A percentile compares a stretch with the other conserved stretches of the same genome.
Conservation (phyloP, 768 basidiomycete genomes). For the Amanita muscaria region DNA sequence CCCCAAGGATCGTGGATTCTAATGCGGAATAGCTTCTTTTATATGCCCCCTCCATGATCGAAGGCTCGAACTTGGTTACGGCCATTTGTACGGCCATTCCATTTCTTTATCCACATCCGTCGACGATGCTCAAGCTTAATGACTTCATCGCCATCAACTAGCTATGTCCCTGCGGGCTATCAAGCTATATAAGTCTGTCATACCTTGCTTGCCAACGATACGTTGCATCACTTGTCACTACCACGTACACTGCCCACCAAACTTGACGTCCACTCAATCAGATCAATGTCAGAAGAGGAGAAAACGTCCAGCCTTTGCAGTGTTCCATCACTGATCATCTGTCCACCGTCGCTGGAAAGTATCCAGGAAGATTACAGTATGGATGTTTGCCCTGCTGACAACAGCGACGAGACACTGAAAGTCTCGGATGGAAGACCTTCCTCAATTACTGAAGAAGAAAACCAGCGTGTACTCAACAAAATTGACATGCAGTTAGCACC, state of each 20-base stretch:
- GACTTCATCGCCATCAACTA: too few relatives aligned
- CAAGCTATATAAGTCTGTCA: not conserved
- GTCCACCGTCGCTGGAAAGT: not conserved
- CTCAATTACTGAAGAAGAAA: slow-evolving; percentile 18
- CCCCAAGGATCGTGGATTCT: too few relatives aligned
- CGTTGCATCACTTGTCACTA: too few relatives aligned
- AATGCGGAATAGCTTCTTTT: not conserved
- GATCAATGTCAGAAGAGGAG: too few relatives aligned
- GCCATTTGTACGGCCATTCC: not conserved
- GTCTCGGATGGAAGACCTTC: slow-evolving; percentile 2
- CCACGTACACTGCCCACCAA: too few relatives aligned
- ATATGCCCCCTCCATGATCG: not conserved
- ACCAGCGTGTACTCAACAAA: slow-evolving; percentile 17
- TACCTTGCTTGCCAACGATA: not conserved
- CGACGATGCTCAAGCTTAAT: too few relatives aligned
- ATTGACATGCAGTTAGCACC: slow-evolving; percentile 21
- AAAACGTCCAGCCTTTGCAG: too few relatives aligned
- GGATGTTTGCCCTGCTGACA: slow-evolving; percentile 9
- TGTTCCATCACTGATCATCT: too few relatives aligned
- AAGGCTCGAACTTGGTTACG: too few relatives aligned
- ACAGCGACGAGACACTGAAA: slow-evolving; percentile 13
- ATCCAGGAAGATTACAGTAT: not conserved
- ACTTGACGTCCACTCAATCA: too few relatives aligned
- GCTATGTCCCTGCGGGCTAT: not conserved
- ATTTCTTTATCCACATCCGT: not conserved